Conservation (phyloP, 805 yeast species). For the Starmerella ratchasimensis region DNA sequence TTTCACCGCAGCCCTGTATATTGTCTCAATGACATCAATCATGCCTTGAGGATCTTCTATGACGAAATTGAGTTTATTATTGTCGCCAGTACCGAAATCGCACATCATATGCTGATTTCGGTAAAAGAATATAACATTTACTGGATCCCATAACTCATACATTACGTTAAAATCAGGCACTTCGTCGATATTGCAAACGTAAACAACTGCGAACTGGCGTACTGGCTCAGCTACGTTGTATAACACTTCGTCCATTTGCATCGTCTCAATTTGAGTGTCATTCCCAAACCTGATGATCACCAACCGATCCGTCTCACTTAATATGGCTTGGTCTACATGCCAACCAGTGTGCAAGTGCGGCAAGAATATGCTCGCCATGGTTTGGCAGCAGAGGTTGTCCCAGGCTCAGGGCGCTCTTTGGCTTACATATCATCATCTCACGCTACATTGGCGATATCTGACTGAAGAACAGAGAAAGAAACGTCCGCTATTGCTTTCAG, state of each 20-base stretch:
- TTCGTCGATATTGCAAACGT: conserved; percentile 74
- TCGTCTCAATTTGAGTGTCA: conserved; percentile 59
- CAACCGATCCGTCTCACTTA: conserved; percentile 71
- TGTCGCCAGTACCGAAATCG: conserved; percentile 96
- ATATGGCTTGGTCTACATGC: conserved; percentile 97
- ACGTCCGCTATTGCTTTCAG: too few species aligned
- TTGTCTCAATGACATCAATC: conserved; percentile 79
- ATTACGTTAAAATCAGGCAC: conserved; percentile 84
- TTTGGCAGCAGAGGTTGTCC: too few species aligned
- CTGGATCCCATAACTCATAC: conserved; percentile 83
- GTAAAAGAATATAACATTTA: conserved; percentile 86
- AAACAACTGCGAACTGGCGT: conserved; percentile 74
- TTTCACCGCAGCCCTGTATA: conserved; percentile 80
- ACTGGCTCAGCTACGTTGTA: conserved; percentile 70
- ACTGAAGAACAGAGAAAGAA: too few species aligned
- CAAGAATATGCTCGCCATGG: conserved; percentile 68
- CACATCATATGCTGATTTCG: conserved; percentile 93
- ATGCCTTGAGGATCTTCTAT: conserved; percentile 71
- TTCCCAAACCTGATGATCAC: conserved; percentile 84
- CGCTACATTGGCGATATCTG: too few species aligned
- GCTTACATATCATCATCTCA: too few species aligned
- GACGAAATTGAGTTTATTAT: conserved; percentile 79
- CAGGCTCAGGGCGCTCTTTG: too few species aligned
- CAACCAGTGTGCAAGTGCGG: conserved; percentile 77
- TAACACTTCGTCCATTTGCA: conserved; percentile 80